phyloP scores from a whole-genome alignment of 495 filamentous ascomycete genomes.

The Neurospora discreta region DNA sequence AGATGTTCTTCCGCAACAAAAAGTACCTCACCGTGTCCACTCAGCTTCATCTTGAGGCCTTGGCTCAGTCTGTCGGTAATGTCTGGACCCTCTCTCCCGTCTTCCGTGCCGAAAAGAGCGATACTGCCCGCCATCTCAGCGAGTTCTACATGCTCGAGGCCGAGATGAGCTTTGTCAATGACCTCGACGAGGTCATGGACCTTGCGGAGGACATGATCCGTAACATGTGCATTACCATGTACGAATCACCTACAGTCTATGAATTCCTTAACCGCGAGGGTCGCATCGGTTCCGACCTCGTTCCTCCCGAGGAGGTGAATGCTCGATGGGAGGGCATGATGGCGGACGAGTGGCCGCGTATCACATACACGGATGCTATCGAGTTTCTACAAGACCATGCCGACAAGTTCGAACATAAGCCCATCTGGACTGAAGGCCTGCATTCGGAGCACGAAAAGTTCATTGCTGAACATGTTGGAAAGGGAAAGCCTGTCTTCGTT shows the following conservation, averaged over 20 bases:
- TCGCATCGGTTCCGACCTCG: constrained; percentile 23
- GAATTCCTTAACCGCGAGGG: constrained; percentile 38
- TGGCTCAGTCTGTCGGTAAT: constrained; percentile 75
- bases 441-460: constrained; percentile 90
- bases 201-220: constrained; percentile 69
- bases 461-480: constrained; percentile 61
- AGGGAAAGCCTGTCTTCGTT: constrained; percentile 70
- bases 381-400: constrained; percentile 51
- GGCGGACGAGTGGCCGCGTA: constrained; percentile 57
- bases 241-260: constrained; percentile 41
- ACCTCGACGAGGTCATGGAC: constrained; percentile 59
- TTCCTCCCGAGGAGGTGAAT: constrained; percentile 36
- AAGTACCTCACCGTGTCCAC: constrained; percentile 95
- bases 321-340: constrained; percentile 62
- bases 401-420: constrained; percentile 51
- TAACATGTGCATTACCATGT: constrained; percentile 44
- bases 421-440: constrained; percentile 62
- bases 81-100: constrained; percentile 93
- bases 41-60: constrained; percentile 88
- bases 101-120: constrained; percentile 89
- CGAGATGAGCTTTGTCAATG: constrained; percentile 67
- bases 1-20: constrained; percentile 67
- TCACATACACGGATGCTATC: constrained; percentile 78
- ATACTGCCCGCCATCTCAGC: constrained; percentile 87
- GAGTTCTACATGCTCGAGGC: constrained; percentile 99